Evolutionary conservation across 2,329 filamentous ascomycete genomes (phyloP).

Genomic region (Colletotrichum sp.): DNA sequence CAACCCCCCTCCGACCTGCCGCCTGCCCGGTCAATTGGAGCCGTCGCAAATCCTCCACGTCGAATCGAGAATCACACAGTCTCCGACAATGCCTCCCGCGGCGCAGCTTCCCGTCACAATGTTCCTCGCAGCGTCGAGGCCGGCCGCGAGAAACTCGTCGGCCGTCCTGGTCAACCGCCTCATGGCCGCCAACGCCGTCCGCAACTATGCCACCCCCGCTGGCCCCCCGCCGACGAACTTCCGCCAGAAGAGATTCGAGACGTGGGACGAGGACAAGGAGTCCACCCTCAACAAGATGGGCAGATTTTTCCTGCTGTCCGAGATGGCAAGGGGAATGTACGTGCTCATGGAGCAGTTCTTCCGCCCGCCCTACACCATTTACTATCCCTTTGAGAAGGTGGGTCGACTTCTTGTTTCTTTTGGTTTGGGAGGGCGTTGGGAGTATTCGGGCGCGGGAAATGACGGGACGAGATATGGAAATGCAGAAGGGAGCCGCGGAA

Average conservation of each 20-base stretch:
- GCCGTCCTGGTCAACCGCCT: conserved; percentile 10
- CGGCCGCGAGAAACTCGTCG: conserved; percentile 9
- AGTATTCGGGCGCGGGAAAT: background rate
- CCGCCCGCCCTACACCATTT: conserved; percentile 97
- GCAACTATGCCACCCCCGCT: conserved; percentile 68
- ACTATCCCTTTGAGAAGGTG: conserved; percentile 97
- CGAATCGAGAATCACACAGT: conserved; percentile 6
- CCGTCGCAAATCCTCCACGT: background rate
- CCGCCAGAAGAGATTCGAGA: conserved; percentile 72
- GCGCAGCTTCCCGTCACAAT: conserved; percentile 21
- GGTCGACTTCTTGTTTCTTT: conserved; percentile 14
- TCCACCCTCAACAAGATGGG: conserved; percentile 81
- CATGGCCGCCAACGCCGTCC: conserved; percentile 18
- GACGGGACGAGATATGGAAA: background rate
- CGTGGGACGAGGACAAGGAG: conserved; percentile 84
- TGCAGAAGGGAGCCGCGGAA: background rate
- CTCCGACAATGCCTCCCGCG: conserved; percentile 18
- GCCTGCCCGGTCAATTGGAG: conserved; percentile 17
- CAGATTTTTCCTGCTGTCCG: conserved; percentile 93
- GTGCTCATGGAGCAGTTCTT: conserved; percentile 98
- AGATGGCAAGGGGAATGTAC: conserved; percentile 98
- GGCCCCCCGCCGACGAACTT: conserved; percentile 83
- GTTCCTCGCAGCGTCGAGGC: conserved; percentile 19
- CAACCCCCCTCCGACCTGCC: background rate
- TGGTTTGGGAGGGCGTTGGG: background rate